Evolutionary conservation across 805 yeast species (phyloP).

Genomic region (Maudiozyma pseudohumilis): DNA sequence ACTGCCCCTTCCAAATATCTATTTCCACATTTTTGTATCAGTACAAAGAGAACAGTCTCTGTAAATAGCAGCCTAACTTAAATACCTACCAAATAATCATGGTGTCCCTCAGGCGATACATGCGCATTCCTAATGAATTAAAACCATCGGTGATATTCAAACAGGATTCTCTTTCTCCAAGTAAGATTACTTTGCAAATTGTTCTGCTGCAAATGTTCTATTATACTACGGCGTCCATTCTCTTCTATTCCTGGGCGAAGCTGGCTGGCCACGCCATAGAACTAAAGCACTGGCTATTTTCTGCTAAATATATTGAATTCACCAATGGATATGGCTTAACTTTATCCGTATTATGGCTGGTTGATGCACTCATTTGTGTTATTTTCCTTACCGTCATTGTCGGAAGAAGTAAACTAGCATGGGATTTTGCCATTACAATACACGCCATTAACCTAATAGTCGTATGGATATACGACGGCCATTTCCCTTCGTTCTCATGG

Average conservation of each 20-base stretch:
- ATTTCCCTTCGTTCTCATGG: conserved; percentile 76
- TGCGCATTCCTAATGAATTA: conserved; percentile 24
- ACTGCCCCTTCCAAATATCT: too few species aligned
- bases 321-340: conserved; percentile 77
- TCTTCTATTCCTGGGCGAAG: conserved; percentile 56
- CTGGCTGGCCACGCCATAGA: conserved; percentile 64
- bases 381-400: conserved; percentile 77
- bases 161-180: conserved; percentile 45
- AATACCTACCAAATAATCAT: too few species aligned
- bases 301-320: conserved; percentile 65
- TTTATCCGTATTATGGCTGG: conserved; percentile 64
- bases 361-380: conserved; percentile 76
- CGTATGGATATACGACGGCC: conserved; percentile 53
- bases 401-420: conserved; percentile 86
- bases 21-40: too few species aligned
- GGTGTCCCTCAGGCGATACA: conserved; percentile 21
- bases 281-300: conserved; percentile 56
- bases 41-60: too few species aligned
- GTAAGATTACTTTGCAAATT: conserved; percentile 59
- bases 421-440: conserved; percentile 94
- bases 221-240: conserved; percentile 58
- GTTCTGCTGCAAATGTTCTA: conserved; percentile 68
- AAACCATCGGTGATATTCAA: conserved; percentile 25
- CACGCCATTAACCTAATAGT: conserved; percentile 70
- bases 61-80: too few species aligned